These are phyloP conservation scores for Candida smagusa DNA, from an alignment of 1,139 yeast genomes.

Conservation along the genomic window DNA sequence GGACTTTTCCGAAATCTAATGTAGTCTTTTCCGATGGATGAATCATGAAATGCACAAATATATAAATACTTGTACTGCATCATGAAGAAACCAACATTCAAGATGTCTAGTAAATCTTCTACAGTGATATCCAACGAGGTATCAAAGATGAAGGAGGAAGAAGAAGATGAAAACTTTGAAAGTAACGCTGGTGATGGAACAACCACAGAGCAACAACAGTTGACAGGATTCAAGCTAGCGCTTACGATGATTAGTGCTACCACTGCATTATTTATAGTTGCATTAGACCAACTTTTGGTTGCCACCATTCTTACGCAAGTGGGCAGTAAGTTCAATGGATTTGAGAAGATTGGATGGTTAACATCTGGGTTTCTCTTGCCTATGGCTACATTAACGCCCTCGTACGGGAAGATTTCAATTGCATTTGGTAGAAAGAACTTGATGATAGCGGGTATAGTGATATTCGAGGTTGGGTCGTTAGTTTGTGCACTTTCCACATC, in stretches of 20 bases:
- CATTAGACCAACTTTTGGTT: constrained; percentile 21
- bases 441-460: constrained; percentile 44
- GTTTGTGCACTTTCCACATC: constrained; percentile 53
- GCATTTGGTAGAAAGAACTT: constrained; percentile 59
- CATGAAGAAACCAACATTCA: no score
- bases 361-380: constrained; percentile 59
- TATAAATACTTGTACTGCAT: no score
- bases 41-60: no score
- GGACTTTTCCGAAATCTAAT: no score
- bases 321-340: constrained; percentile 50
- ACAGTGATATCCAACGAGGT: no score
- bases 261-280: constrained; percentile 17
- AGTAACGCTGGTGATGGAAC: constrained; percentile 26
- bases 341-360: constrained; percentile 61
- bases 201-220: constrained; percentile 15
- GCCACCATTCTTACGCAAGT: constrained; percentile 38
- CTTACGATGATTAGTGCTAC: constrained; percentile 16
- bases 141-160: no score
- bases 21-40: no score
- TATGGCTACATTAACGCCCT: constrained; percentile 52
- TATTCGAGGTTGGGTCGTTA: constrained; percentile 64
- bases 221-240: constrained; percentile 14
- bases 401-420: constrained; percentile 60
- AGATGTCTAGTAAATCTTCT: no score
- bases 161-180: constrained; percentile 7